These are phyloP conservation scores for Ustilago trichophora DNA, from an alignment of 1,284 basidiomycete genomes.

Conservation along the genomic window DNA sequence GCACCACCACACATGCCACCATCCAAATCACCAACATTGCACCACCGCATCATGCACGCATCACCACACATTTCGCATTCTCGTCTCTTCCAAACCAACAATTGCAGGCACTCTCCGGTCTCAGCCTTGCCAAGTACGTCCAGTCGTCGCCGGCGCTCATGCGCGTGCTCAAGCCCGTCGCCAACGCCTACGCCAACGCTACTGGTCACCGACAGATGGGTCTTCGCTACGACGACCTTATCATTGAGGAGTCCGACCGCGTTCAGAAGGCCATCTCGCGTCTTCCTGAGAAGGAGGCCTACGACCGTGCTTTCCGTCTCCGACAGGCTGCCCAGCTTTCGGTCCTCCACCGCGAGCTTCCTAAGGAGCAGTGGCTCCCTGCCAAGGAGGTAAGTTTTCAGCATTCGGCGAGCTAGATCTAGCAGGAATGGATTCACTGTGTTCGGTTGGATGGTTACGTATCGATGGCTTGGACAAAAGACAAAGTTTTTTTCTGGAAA, in stretches of 20 bases:
- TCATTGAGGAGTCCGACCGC: slow-evolving; percentile 84
- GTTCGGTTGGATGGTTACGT: too few relatives aligned
- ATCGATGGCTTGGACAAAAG: too few relatives aligned
- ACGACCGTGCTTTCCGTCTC: slow-evolving; percentile 91
- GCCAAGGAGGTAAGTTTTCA: slow-evolving; percentile 76
- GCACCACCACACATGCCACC: background rate
- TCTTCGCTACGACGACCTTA: slow-evolving; percentile 92
- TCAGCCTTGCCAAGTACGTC: slow-evolving; percentile 81
- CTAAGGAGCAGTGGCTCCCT: slow-evolving; percentile 85
- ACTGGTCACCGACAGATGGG: slow-evolving; percentile 89
- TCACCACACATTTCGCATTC: too few relatives aligned
- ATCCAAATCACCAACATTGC: background rate
- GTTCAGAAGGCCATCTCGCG: slow-evolving; percentile 82
- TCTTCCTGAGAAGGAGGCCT: slow-evolving; percentile 79
- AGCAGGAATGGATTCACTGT: too few relatives aligned
- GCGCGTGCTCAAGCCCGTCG: slow-evolving; percentile 79
- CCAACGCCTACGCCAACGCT: slow-evolving; percentile 82
- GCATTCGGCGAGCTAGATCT: too few relatives aligned
- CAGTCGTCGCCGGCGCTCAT: slow-evolving; percentile 76
- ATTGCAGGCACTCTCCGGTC: slow-evolving; percentile 44
- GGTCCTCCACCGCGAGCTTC: slow-evolving; percentile 81
- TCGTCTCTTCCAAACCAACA: background rate
- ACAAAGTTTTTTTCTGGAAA: too few relatives aligned
- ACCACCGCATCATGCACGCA: background rate
- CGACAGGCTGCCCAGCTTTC: slow-evolving; percentile 83